Base-by-base conservation (phyloP, 163 green algal species). In the Picocystis sp. region DNA sequence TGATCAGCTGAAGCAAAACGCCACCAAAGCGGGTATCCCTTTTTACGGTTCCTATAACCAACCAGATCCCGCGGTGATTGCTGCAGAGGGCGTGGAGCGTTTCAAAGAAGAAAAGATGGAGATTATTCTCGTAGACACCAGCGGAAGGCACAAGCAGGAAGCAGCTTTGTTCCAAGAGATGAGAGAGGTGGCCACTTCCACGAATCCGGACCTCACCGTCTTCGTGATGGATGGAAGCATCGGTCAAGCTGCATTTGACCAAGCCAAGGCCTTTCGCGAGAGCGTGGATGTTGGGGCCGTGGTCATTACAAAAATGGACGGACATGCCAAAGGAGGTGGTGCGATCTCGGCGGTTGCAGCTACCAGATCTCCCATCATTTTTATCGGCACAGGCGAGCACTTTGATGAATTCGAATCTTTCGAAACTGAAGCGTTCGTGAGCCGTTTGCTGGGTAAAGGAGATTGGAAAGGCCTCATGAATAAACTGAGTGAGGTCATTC, bases 221-320 rank as follows among this genome's bases (percentile, higher is more conserved):
- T 99, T 97, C 75, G 89, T 97, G 15, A 99, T 99, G 89, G 90
- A 99, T 59, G 83, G 82, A 42, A 85, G 65, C 63, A 97, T 97
- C 43, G 90, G 90, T 23, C 90, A 99, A 67, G 83, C 86, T 9
- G 90, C 90, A 0, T 85, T 82, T 52, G 90, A 97, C 72, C 90
- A 99, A 70, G 90, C 90, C 29, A 84, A 92, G 57, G 90, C 90
- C 2, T 99, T 99, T 72, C 90, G 86, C 49, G 77, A 90, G 46
- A 82, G 55, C 8, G 89, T 96, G 22, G 79, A 94, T 61, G 74
- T 84, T 38, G 80, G 82, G 9, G 78, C 81, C 6, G 87, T 97
- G 2, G 94, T 99, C 65, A 67, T 99, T 33, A 99, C 91, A n/a
- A 99, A 99, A 74, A 83, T 98, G 73, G 91, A 99, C 60, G 91